Conservation (phyloP, 768 basidiomycete species). For the Russula foetens region DNA sequence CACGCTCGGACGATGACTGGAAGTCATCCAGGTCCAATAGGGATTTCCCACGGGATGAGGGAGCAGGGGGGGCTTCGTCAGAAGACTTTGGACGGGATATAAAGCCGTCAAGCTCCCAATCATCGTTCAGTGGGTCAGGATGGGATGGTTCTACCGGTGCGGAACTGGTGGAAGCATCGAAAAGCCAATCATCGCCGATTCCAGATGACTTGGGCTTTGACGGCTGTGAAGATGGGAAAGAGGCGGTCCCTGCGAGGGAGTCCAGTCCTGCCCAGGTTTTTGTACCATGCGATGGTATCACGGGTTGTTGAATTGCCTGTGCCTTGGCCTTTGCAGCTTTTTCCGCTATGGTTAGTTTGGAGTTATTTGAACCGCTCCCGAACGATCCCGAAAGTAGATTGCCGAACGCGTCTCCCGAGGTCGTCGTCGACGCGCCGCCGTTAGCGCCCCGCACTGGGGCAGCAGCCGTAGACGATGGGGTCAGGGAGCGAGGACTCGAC, state of each 20-base stretch:
- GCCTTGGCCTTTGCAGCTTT: constrained; percentile 50
- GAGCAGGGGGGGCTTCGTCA: constrained; percentile 8
- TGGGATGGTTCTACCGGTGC: constrained; percentile 1
- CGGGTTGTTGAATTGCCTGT: constrained; percentile 21
- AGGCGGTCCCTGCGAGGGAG: constrained; percentile 29
- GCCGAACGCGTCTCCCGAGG: constrained; percentile 62
- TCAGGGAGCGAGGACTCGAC: constrained; percentile 30
- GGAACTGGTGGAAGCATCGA: constrained; percentile 18
- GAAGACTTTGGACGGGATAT: constrained; percentile 23
- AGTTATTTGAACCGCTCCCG: constrained; percentile 21
- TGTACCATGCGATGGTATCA: constrained; percentile 22
- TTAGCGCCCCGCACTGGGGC: constrained; percentile 10
- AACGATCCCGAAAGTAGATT: constrained; percentile 48
- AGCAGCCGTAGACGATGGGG: constrained; percentile 22
- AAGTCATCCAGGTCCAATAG: constrained; percentile 44
- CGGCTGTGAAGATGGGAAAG: constrained; percentile 10
- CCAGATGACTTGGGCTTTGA: constrained; percentile 6
- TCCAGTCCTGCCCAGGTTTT: constrained; percentile 66
- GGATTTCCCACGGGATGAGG: constrained; percentile 22
- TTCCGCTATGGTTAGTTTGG: constrained; percentile 68
- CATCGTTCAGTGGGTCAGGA: constrained; percentile 26
- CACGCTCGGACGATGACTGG: constrained; percentile 18
- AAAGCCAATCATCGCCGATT: constrained; percentile 22
- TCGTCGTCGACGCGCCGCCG: constrained; percentile 19
- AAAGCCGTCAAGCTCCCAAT: constrained; percentile 39